Evolutionary conservation across 352 stramenopile species (phyloP).

Genomic region (Globisporangium perplexum): DNA sequence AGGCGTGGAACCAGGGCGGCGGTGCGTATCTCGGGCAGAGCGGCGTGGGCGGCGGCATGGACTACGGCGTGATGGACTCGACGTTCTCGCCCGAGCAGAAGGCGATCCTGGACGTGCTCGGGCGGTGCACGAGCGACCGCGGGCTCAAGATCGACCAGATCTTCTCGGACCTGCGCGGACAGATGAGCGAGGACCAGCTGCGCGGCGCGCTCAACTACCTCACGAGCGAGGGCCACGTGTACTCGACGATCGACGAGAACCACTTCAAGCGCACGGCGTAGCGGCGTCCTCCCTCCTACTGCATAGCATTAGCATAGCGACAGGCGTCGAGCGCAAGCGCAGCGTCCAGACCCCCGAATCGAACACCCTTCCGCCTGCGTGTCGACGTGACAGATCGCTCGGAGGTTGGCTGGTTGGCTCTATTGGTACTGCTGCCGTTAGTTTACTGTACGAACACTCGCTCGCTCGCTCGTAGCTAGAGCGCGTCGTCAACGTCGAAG

Average conservation of each 20-base stretch:
- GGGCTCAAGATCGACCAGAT: slow-evolving; percentile 83
- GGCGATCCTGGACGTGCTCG: slow-evolving; percentile 73
- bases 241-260: slow-evolving; percentile 90
- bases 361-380: not conserved
- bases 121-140: slow-evolving; percentile 60
- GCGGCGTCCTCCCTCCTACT: not conserved
- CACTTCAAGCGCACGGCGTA: slow-evolving; percentile 88
- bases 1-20: slow-evolving; percentile 22
- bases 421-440: slow-evolving; percentile 13
- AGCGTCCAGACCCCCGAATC: not conserved
- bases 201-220: slow-evolving; percentile 74
- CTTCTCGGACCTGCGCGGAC: slow-evolving; percentile 44
- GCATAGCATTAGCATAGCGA: not conserved
- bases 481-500: slow-evolving; percentile 51
- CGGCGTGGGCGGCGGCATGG: slow-evolving; percentile 26
- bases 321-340: no score
- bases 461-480: slow-evolving; percentile 1
- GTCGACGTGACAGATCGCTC: no score
- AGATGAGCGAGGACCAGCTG: slow-evolving; percentile 63
- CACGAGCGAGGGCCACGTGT: slow-evolving; percentile 85
- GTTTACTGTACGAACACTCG: slow-evolving; percentile 7
- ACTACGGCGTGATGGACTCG: slow-evolving; percentile 66
- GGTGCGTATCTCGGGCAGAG: slow-evolving; percentile 21
- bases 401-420: no score
- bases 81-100: slow-evolving; percentile 75